Percentiles rank a stretch among this genome's conserved stretches.
Conservation (phyloP, 2,329 filamentous ascomycete species). For the Hypoxylon rubiginosum region DNA sequence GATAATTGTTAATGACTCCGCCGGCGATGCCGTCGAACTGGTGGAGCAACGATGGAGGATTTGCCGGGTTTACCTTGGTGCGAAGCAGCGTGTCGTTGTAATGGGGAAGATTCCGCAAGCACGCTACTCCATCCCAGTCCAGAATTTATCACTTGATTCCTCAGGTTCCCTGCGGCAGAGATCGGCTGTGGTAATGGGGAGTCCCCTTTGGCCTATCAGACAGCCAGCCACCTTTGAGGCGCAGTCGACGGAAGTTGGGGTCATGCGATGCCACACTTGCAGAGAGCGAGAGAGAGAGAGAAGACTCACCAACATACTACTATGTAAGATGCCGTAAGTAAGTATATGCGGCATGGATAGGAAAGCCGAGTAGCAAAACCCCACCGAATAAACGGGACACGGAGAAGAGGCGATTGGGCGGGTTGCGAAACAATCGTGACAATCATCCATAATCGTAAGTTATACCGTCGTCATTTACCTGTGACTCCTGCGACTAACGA, state of each 20-base stretch:
- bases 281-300: constrained; percentile 5
- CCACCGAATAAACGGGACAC: constrained; percentile 19
- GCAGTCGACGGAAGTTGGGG: constrained; percentile 43
- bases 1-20: constrained; percentile 48
- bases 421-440: constrained; percentile 48
- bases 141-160: constrained; percentile 40
- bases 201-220: constrained; percentile 38
- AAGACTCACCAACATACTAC: constrained; percentile 31
- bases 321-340: constrained; percentile 9
- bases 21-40: constrained; percentile 47
- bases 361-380: constrained; percentile 12
- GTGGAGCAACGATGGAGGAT: constrained; percentile 34
- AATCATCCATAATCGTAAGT: constrained; percentile 34
- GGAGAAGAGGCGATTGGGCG: constrained; percentile 52
- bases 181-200: constrained; percentile 30
- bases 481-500: constrained; percentile 19
- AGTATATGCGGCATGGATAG: constrained; percentile 24
- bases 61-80: constrained; percentile 40
- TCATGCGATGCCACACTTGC: constrained; percentile 44
- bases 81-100: constrained; percentile 29
- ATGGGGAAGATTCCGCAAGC: constrained; percentile 29
- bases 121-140: constrained; percentile 33
- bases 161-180: constrained; percentile 19
- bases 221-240: constrained; percentile 52
- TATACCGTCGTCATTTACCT: constrained; percentile 10